Evolutionary conservation across 1,139 yeast genomes (phyloP).

Genomic region (Geotrichum citri-aurantii): DNA sequence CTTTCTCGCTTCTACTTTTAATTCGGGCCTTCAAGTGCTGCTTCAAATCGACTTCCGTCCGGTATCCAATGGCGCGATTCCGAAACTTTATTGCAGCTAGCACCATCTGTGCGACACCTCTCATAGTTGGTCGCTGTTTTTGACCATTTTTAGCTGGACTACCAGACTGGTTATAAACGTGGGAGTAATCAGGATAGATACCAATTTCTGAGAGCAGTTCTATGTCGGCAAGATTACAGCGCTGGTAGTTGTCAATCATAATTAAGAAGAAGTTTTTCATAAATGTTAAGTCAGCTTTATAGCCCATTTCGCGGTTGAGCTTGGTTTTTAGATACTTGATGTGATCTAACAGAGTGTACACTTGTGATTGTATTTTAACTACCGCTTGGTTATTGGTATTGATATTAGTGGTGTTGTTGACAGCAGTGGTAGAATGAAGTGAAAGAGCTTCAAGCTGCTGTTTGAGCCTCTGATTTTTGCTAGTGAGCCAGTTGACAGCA

Average conservation of each 20-base stretch:
- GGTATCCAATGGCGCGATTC: slow-evolving; percentile 34
- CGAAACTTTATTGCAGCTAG: slow-evolving; percentile 52
- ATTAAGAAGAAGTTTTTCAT: slow-evolving; percentile 47
- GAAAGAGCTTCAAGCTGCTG: background rate
- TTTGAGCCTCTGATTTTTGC: background rate
- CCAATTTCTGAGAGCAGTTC: slow-evolving; percentile 45
- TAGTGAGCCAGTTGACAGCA: background rate
- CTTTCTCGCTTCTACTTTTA: background rate
- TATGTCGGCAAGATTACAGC: slow-evolving; percentile 41
- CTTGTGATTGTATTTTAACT: background rate
- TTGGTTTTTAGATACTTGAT: slow-evolving; percentile 24
- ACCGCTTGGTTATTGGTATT: background rate
- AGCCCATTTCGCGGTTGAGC: slow-evolving; percentile 30
- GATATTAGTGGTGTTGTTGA: background rate
- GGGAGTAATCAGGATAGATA: slow-evolving; percentile 44
- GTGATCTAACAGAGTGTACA: slow-evolving; percentile 23
- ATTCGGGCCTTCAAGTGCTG: slow-evolving; percentile 9
- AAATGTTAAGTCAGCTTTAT: slow-evolving; percentile 47
- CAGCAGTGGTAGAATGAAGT: background rate
- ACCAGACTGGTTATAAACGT: background rate
- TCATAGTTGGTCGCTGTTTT: slow-evolving; percentile 35
- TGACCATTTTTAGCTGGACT: slow-evolving; percentile 4
- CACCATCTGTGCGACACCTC: slow-evolving; percentile 46
- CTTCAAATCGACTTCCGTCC: slow-evolving; percentile 14
- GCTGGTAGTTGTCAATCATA: slow-evolving; percentile 44